These are phyloP conservation scores for Harringtonia lauricola DNA, from an alignment of 2,329 filamentous ascomycete genomes.

Conservation along the genomic window DNA sequence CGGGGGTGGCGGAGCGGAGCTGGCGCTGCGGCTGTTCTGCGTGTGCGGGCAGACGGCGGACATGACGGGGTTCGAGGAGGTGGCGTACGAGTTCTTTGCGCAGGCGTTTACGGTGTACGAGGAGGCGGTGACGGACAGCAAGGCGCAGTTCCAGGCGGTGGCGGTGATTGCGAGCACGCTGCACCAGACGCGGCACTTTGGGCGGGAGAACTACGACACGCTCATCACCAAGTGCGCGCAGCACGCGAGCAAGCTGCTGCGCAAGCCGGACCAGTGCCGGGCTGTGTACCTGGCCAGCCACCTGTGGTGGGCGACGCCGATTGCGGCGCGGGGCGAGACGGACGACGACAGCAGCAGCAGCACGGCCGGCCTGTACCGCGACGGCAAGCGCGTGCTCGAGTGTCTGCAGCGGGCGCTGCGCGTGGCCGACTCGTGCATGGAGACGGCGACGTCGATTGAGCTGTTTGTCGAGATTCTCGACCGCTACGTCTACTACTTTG, in stretches of 20 bases:
- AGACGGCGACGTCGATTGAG: conserved; percentile 92
- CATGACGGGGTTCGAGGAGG: conserved; percentile 84
- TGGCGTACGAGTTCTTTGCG: conserved; percentile 95
- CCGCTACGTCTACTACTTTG: conserved; percentile 98
- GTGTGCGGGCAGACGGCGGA: conserved; percentile 89
- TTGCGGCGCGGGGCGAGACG: conserved; percentile 63
- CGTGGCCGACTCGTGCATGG: conserved; percentile 98
- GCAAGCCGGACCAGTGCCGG: conserved; percentile 95
- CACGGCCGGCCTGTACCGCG: conserved; percentile 67
- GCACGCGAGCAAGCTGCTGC: conserved; percentile 90
- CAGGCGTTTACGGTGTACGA: conserved; percentile 98
- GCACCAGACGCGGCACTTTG: conserved; percentile 81
- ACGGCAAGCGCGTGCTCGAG: conserved; percentile 93
- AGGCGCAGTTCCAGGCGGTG: conserved; percentile 95
- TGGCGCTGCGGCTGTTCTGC: conserved; percentile 81
- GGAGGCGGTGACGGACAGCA: conserved; percentile 87
- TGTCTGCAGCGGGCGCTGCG: conserved; percentile 90
- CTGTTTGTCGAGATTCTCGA: conserved; percentile 98
- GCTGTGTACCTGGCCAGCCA: conserved; percentile 95
- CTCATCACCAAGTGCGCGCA: conserved; percentile 95
- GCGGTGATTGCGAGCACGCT: conserved; percentile 85
- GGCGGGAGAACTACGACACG: conserved; percentile 96
- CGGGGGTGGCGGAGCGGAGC: conserved; percentile 59
- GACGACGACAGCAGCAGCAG: conserved; percentile 47
- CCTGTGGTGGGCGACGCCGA: conserved; percentile 93